Base-by-base conservation (phyloP, 2,329 filamentous ascomycete species). In the Aspergillus phoenicis region DNA sequence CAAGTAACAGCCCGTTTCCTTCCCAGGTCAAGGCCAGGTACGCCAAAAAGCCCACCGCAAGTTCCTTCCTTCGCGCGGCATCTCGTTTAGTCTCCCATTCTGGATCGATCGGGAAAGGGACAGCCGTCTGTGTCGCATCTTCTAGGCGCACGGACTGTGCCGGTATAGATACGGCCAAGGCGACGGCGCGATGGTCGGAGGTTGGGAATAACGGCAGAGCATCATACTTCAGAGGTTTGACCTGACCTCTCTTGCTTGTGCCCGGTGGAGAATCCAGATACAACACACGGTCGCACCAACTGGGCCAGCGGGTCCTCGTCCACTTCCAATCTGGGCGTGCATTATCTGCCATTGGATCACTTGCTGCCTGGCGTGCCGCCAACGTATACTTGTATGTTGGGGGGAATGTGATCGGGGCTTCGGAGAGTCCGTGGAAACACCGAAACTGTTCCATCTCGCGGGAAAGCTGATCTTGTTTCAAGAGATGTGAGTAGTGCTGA, bases 211-310 rank as follows among this genome's bases (percentile, higher is more conserved):
- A 79, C 1, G 93, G 91, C 28, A 98, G 81, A 15, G 90, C 86
- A 15, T 87, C 83, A 75, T 98, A 98, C 24, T 76, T 80, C 28
- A 84, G 77, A 3, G 87, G 81, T 24, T 79, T 76, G n/a, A 91
- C 82, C 20, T 62, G 61, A 4, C 60, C 62, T 5, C 54, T 53
- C 22, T 73, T 70, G 47, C 75, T 75, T 41, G 82, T 72, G 83
- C 84, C 87, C 22, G 75, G 75, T 20, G 84, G 86, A 22, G 84
- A 78, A 55, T 89, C 85, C 3, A 94, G 81, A 75, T 88, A 98
- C 20, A 98, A 80, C 20, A 98, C 89, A 3, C 95, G 87, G 76
- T 98, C 95, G 70, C 93, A 97, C 95, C 94, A 98, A 70, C 89
- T 89, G 1, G 95, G 93, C 84, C 91, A 96, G 49, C 95, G 88